These are phyloP conservation scores for Xerocomellus chrysenteron DNA, from an alignment of 768 basidiomycete genomes.

Conservation along the genomic window DNA sequence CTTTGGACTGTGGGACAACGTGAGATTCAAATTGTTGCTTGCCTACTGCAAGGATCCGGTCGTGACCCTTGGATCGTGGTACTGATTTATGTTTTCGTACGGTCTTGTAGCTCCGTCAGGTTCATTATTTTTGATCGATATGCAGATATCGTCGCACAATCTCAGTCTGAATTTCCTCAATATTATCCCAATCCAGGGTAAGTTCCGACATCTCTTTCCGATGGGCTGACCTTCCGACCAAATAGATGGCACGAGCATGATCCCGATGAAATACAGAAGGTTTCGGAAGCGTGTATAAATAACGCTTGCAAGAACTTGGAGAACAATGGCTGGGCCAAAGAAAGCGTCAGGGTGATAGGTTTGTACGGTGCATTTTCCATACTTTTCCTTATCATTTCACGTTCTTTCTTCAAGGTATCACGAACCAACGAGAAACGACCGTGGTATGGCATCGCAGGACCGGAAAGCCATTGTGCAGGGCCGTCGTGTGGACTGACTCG, in stretches of 20 bases:
- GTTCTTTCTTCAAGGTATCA: slow-evolving; percentile 60
- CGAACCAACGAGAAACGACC: slow-evolving; percentile 96
- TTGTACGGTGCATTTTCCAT: slow-evolving; percentile 25
- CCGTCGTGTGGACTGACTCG: slow-evolving; percentile 97
- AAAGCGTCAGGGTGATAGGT: slow-evolving; percentile 92
- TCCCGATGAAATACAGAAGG: slow-evolving; percentile 73
- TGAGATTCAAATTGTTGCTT: slow-evolving; percentile 38
- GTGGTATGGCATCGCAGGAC: slow-evolving; percentile 91
- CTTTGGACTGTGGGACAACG: slow-evolving; percentile 95
- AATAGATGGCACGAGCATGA: slow-evolving; percentile 95
- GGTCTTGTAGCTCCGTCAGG: slow-evolving; percentile 66
- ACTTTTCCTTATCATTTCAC: not conserved
- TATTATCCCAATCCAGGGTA: slow-evolving; percentile 88
- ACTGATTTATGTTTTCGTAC: slow-evolving; percentile 4
- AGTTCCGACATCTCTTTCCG: slow-evolving; percentile 14
- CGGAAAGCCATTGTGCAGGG: slow-evolving; percentile 83
- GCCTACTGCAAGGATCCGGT: not conserved
- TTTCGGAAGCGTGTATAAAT: slow-evolving; percentile 73
- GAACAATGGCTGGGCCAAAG: slow-evolving; percentile 69
- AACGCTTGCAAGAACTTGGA: slow-evolving; percentile 71
- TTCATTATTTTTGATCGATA: slow-evolving; percentile 89
- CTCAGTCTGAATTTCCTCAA: slow-evolving; percentile 92
- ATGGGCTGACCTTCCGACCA: not conserved
- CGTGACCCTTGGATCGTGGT: not conserved
- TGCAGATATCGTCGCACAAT: slow-evolving; percentile 84